A percentile compares a stretch with the other conserved stretches of the same genome.
phyloP scores from a whole-genome alignment of 768 basidiomycete genomes.

The Phaffia australis region DNA sequence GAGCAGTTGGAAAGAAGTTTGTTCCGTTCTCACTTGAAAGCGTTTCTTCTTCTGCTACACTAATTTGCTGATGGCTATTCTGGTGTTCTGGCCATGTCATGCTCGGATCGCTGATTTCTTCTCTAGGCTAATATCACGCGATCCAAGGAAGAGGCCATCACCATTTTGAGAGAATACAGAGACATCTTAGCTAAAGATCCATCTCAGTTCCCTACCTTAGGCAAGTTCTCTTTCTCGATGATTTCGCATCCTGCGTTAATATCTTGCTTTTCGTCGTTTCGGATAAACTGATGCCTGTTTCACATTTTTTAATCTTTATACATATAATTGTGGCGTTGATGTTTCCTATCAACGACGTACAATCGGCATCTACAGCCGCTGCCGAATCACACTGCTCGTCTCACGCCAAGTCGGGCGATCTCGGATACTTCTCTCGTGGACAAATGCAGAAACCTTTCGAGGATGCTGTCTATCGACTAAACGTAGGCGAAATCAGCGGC shows the following conservation, averaged over 20 bases:
- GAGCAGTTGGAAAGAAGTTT: slow-evolving; percentile 42
- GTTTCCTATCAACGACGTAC: no score
- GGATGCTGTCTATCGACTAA: slow-evolving; percentile 64
- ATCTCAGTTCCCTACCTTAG: slow-evolving; percentile 19
- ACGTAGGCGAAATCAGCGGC: slow-evolving; percentile 63
- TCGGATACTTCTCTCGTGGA: slow-evolving; percentile 70
- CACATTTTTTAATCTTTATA: neutral
- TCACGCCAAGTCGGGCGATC: slow-evolving; percentile 68
- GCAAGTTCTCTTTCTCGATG: neutral
- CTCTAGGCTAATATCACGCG: slow-evolving; percentile 25
- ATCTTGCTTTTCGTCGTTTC: neutral
- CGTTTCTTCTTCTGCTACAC: neutral
- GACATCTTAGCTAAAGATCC: slow-evolving; percentile 4
- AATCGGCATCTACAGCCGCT: slow-evolving; percentile 41
- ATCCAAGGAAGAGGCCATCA: slow-evolving; percentile 24
- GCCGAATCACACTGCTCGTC: slow-evolving; percentile 82
- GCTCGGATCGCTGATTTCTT: neutral
- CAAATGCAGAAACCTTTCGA: slow-evolving; percentile 99
- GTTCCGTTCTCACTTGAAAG: slow-evolving; percentile 14
- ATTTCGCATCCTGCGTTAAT: no score
- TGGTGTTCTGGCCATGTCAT: neutral
- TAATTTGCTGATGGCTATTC: neutral
- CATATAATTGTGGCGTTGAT: no score
- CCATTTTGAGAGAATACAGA: slow-evolving; percentile 9
- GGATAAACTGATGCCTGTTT: no score